phyloP scores from a whole-genome alignment of 257 asterid species.

The Hygrophila difformis region DNA sequence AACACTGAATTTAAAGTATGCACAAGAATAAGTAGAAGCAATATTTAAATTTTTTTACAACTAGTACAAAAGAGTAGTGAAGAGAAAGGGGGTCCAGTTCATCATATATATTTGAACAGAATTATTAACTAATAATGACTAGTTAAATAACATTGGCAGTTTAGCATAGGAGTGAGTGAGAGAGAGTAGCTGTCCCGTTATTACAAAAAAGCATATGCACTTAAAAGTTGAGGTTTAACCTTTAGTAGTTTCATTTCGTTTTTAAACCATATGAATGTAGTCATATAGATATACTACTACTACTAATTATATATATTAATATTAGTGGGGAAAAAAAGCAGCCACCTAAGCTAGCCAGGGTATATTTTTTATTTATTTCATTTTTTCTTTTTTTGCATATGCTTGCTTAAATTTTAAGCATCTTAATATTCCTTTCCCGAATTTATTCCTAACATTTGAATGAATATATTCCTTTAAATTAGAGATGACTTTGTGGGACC shows the following conservation, averaged over 20 bases:
- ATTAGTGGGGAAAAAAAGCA: conserved; percentile 15
- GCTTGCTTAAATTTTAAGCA: conserved; percentile 72
- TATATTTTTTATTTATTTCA: conserved; percentile 2
- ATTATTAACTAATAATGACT: too few relatives aligned
- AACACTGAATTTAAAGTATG: too few relatives aligned
- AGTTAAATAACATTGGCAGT: too few relatives aligned
- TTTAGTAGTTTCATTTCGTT: conserved; percentile 27
- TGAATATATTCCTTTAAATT: conserved; percentile 65
- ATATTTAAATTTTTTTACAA: too few relatives aligned
- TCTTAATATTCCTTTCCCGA: conserved; percentile 44
- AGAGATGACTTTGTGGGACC: conserved; percentile 35
- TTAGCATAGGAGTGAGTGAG: too few relatives aligned
- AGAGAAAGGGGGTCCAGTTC: too few relatives aligned
- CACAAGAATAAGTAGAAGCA: too few relatives aligned
- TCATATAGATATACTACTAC: neutral
- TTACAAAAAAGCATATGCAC: conserved; percentile 26
- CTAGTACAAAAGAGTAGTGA: too few relatives aligned
- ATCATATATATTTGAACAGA: too few relatives aligned
- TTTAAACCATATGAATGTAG: conserved; percentile 21
- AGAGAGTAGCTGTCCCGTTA: conserved; percentile 45
- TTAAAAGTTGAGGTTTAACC: conserved; percentile 34
- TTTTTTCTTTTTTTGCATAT: too few relatives aligned
- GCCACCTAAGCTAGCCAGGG: too few relatives aligned
- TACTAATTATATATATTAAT: neutral
- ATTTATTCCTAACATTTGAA: conserved; percentile 36